Evolutionary conservation across 768 basidiomycete species (phyloP).

Genomic region (Boletus rufocinnamomeus): DNA sequence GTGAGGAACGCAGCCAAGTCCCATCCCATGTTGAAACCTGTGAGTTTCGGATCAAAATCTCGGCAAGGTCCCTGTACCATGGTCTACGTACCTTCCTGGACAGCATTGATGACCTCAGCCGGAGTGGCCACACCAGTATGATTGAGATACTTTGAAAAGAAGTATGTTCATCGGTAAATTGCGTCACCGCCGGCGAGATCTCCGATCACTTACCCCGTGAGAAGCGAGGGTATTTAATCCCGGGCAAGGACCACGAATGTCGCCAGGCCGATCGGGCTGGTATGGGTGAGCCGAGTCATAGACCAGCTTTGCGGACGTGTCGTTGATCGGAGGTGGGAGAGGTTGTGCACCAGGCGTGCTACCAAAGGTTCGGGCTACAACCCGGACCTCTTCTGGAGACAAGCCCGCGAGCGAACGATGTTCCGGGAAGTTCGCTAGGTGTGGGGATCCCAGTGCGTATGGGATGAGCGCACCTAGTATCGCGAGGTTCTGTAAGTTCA

Average conservation of each 20-base stretch:
- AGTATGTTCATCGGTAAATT: not conserved
- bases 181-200: not conserved
- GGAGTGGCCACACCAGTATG: not conserved
- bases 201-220: constrained; percentile 24
- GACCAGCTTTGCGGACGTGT: constrained; percentile 28
- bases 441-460: constrained; percentile 12
- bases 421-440: constrained; percentile 17
- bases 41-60: not conserved
- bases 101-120: not conserved
- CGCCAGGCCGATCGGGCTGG: constrained; percentile 14
- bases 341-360: constrained; percentile 28
- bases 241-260: constrained; percentile 30
- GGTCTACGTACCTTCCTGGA: not conserved
- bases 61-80: not conserved
- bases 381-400: constrained; percentile 15
- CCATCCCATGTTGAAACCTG: constrained; percentile 30
- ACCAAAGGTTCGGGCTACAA: constrained; percentile 15
- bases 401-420: constrained; percentile 25
- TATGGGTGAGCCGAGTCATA: constrained; percentile 22
- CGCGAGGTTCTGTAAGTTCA: constrained; percentile 10
- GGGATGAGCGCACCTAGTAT: constrained; percentile 8
- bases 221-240: constrained; percentile 28
- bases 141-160: constrained; percentile 1
- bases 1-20: constrained; percentile 22
- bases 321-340: constrained; percentile 24